Percentiles rank a stretch among this genome's conserved stretches.
These are phyloP conservation scores for Sabuloglossum arenarium DNA, from an alignment of 495 filamentous ascomycete species.

Conservation along the genomic window DNA sequence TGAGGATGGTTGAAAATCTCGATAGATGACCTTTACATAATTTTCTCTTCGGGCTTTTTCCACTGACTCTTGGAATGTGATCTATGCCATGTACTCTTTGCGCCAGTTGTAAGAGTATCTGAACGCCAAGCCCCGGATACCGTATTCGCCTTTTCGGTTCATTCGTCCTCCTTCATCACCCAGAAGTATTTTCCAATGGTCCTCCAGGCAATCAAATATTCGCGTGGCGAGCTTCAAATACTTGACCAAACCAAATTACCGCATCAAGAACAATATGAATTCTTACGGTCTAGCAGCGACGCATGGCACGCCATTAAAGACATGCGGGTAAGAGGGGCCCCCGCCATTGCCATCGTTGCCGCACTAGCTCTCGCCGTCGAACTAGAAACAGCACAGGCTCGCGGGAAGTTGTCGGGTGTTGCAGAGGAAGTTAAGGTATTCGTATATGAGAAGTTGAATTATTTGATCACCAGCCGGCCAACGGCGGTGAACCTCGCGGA, in stretches of 20 bases:
- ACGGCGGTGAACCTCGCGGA: slow-evolving; percentile 91
- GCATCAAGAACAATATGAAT: slow-evolving; percentile 62
- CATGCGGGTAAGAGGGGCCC: slow-evolving; percentile 87
- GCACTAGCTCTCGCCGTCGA: slow-evolving; percentile 70
- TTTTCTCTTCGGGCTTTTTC: no score
- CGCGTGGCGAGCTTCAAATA: slow-evolving; percentile 54
- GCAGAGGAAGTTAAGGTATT: slow-evolving; percentile 39
- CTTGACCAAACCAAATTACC: slow-evolving; percentile 81
- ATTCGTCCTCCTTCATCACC: no score
- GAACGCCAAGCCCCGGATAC: no score
- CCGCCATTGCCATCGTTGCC: slow-evolving; percentile 93
- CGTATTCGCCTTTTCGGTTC: no score
- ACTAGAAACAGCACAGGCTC: slow-evolving; percentile 19
- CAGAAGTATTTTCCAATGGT: slow-evolving; percentile 21
- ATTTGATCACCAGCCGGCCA: slow-evolving; percentile 67
- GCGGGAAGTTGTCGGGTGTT: slow-evolving; percentile 15
- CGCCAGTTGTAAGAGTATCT: no score
- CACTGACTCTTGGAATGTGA: no score
- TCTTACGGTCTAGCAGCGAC: slow-evolving; percentile 52
- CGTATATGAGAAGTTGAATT: slow-evolving; percentile 55
- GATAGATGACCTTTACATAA: no score
- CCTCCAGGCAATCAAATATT: slow-evolving; percentile 78
- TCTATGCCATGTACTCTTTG: no score
- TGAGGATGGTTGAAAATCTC: not conserved
- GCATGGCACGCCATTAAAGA: slow-evolving; percentile 82